Evolutionary conservation across 805 yeast genomes (phyloP), one percentile per base, ranked within the genome.

Genomic region (Candida alai): DNA sequence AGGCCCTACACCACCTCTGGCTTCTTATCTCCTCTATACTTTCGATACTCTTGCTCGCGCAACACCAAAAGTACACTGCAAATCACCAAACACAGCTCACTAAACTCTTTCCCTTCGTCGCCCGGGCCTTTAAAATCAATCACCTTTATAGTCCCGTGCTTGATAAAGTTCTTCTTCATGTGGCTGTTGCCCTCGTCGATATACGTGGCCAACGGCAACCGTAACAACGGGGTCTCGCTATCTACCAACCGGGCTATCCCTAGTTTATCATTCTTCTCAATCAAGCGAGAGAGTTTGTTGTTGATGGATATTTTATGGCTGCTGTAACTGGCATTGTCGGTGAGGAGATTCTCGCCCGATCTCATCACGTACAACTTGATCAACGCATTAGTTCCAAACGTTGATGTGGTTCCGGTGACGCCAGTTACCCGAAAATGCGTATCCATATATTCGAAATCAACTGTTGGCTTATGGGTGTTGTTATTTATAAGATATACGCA

Each of bases 21-120:
- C 14, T 34, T 34, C 14, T 35, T 30, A 14, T 35, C 30, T 13
- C 67, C 64, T 38, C 58, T 47, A 45, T 50, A 54, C 42, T 61
- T 61, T 35, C 60, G 45, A 21, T 46, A 44, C 34, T 61, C 66
- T 40, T 59, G 65, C 32, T 59, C 66, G 18, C 62, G 37, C 36
- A 61, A 47, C 5, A 57, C 54, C 31, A 59, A 42, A 40, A 60
- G 30, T 4, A 59, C 41, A 20, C 56, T 49, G 10, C 48, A 37
- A 10, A 58, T 26, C 11, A 52, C 46, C 27, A 56, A 37, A 24
- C 51, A 41, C 17, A 52, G 54, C n/a, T 41, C 45, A 24, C 43
- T 36, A 3, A 43, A 28, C 4, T 37, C 46, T 5, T 31, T 35
- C n/a, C 30, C 30, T 6, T 24, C 10, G n/a, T n/a, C n/a, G n/a